Conservation (phyloP, 202 grass and related monocot species). For the Schoenoplectus triqueter region DNA sequence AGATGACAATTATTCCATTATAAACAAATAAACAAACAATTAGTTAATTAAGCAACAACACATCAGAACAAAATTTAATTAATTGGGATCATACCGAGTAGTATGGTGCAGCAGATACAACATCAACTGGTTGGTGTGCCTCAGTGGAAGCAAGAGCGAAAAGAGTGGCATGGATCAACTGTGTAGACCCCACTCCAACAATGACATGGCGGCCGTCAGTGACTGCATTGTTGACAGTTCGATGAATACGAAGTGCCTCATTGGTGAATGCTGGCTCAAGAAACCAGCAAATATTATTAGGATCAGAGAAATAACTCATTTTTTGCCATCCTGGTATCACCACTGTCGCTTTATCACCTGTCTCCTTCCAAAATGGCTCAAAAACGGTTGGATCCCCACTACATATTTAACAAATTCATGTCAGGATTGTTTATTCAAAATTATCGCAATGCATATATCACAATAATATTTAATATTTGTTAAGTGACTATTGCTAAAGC, state of each 20-base stretch:
- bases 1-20: no score
- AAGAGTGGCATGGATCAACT: slow-evolving; percentile 89
- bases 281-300: slow-evolving; percentile 76
- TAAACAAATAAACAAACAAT: neutral
- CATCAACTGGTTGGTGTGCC: slow-evolving; percentile 44
- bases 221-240: slow-evolving; percentile 65
- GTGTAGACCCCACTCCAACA: slow-evolving; percentile 84
- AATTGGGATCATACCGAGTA: slow-evolving; percentile 62
- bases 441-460: neutral
- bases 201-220: slow-evolving; percentile 58
- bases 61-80: neutral
- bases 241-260: slow-evolving; percentile 70
- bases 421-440: neutral
- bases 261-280: slow-evolving; percentile 62
- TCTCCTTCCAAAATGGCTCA: slow-evolving; percentile 71
- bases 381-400: slow-evolving; percentile 94
- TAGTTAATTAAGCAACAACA: neutral
- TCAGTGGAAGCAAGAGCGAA: slow-evolving; percentile 58
- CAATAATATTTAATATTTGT: neutral
- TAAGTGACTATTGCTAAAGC: neutral
- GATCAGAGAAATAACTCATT: slow-evolving; percentile 85
- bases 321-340: slow-evolving; percentile 77
- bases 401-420: neutral
- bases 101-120: slow-evolving; percentile 69
- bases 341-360: slow-evolving; percentile 52